Evolutionary conservation across 1,139 yeast genomes (phyloP).

Genomic region (Candida sojae): DNA sequence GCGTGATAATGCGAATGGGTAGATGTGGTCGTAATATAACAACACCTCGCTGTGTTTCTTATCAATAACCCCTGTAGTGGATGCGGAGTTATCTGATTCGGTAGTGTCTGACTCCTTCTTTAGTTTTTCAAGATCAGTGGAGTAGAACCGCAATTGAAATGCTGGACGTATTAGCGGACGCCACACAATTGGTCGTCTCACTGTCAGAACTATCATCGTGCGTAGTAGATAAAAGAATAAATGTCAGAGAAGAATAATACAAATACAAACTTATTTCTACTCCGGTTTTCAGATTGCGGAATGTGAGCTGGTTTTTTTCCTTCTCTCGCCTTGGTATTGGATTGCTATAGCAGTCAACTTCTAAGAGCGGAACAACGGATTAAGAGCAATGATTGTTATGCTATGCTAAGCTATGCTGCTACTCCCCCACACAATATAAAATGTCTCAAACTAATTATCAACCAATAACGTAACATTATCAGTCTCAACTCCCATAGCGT

Average conservation of each 20-base stretch:
- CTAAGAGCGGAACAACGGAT: no score
- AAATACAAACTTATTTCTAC: no score
- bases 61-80: constrained; percentile 48
- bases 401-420: no score
- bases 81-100: constrained; percentile 37
- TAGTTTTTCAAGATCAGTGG: constrained; percentile 33
- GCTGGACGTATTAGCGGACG: not conserved
- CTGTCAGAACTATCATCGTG: not conserved
- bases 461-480: constrained; percentile 17
- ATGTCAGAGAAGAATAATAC: not conserved
- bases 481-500: constrained; percentile 18
- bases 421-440: not conserved
- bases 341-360: no score
- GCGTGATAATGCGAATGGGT: constrained; percentile 22
- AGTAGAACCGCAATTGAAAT: constrained; percentile 14
- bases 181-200: not conserved
- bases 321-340: not conserved
- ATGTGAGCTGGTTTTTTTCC: no score
- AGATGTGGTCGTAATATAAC: constrained; percentile 42
- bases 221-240: not conserved
- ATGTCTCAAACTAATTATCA: constrained; percentile 33
- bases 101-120: constrained; percentile 34
- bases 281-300: no score
- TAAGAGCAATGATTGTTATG: no score
- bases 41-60: constrained; percentile 32